These are phyloP conservation scores for Fagopyrum homotropicum DNA, from an alignment of 148 eudicot species.

Conservation along the genomic window DNA sequence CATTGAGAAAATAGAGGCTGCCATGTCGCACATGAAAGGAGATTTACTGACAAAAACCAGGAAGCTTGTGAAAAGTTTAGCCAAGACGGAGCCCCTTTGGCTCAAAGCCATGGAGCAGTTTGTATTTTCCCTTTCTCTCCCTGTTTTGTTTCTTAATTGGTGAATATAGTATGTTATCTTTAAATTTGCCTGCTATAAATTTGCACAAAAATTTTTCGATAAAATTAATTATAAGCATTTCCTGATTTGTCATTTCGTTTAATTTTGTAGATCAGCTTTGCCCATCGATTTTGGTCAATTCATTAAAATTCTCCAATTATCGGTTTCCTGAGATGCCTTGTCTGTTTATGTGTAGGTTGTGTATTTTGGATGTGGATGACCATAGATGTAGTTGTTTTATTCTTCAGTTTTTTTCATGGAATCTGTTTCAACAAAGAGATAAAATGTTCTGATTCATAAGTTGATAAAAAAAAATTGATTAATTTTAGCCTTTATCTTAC, in stretches of 20 bases:
- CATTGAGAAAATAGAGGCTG: slow-evolving; percentile 7
- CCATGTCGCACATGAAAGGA: slow-evolving; percentile 83
- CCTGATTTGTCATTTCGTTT: background rate
- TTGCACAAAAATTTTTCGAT: background rate
- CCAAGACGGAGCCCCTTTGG: slow-evolving; percentile 73
- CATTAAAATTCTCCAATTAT: background rate
- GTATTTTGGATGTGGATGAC: too few relatives aligned
- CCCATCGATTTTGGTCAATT: too few relatives aligned
- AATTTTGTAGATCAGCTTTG: background rate
- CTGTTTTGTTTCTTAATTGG: background rate
- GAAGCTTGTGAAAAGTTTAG: slow-evolving; percentile 76
- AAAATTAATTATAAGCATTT: background rate
- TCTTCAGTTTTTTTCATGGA: background rate
- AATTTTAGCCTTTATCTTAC: background rate
- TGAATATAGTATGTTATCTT: background rate
- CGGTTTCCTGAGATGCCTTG: background rate
- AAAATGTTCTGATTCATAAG: background rate
- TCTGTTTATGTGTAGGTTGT: background rate
- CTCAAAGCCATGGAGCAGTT: slow-evolving; percentile 90
- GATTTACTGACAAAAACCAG: slow-evolving; percentile 67
- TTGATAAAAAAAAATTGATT: background rate
- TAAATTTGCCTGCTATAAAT: background rate
- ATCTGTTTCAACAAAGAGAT: background rate
- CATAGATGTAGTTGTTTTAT: too few relatives aligned
- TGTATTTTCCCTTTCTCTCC: slow-evolving; percentile 12